phyloP scores from a whole-genome alignment of 495 filamentous ascomycete genomes.

The Xylaria intraflava region DNA sequence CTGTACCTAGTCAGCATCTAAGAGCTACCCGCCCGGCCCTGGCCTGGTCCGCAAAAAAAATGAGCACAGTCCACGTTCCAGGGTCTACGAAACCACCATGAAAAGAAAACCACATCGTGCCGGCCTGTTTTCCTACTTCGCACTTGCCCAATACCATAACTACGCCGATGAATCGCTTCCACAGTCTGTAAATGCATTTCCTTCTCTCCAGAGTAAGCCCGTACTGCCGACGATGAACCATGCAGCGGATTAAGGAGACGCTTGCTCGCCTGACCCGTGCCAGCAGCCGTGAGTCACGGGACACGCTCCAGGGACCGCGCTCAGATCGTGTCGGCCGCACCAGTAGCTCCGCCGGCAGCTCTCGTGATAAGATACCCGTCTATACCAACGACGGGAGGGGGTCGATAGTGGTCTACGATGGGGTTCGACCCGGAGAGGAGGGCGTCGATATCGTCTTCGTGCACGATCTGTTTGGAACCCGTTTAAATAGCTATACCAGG shows the following conservation, averaged over 20 bases:
- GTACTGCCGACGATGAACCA: conserved; percentile 17
- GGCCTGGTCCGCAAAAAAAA: no score
- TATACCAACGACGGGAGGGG: conserved; percentile 23
- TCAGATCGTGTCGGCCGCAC: conserved; percentile 25
- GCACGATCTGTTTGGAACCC: conserved; percentile 27
- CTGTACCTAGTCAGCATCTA: no score
- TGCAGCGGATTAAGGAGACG: conserved; percentile 30
- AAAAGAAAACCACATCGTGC: neutral
- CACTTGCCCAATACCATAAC: neutral
- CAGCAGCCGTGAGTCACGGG: conserved; percentile 16
- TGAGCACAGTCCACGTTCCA: neutral
- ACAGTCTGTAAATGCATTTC: neutral
- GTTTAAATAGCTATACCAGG: conserved; percentile 26
- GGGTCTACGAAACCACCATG: neutral
- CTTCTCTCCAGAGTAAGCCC: neutral
- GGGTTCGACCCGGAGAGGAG: conserved; percentile 17
- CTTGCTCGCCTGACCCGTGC: conserved; percentile 28
- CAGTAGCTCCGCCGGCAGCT: conserved; percentile 25
- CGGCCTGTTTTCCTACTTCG: neutral
- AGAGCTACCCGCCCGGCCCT: conserved; percentile 8
- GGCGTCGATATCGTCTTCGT: conserved; percentile 30
- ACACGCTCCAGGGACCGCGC: conserved; percentile 18
- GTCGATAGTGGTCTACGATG: conserved; percentile 22
- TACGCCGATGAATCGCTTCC: neutral
- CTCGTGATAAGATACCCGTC: conserved; percentile 21